Conservation (phyloP, 148 eudicot species). For the Dysphania ambrosioides region DNA sequence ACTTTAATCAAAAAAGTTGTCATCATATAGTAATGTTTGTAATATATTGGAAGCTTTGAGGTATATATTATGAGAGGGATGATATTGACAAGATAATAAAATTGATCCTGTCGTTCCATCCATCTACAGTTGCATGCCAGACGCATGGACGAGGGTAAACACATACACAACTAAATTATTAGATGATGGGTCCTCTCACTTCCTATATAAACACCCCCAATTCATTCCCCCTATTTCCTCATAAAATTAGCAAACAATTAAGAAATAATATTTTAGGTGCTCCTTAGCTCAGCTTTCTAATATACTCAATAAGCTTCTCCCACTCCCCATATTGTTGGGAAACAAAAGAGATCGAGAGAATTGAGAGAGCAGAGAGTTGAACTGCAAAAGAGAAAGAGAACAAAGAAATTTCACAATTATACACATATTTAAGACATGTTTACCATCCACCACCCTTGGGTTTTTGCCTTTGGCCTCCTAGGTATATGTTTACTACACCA, state of each 20-base stretch:
- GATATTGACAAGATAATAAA: conserved; percentile 14
- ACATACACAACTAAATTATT: conserved; percentile 6
- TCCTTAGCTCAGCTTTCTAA: background rate
- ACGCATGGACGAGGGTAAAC: conserved; percentile 25
- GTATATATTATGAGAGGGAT: background rate
- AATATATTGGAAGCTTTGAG: background rate
- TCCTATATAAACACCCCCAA: conserved; percentile 20
- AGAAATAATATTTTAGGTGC: background rate
- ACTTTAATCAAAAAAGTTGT: background rate
- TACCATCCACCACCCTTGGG: conserved; percentile 43
- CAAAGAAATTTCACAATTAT: background rate
- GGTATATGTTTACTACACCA: conserved; percentile 37
- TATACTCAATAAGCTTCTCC: background rate
- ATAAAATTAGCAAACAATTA: background rate
- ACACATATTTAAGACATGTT: conserved; percentile 12
- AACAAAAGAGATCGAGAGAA: background rate
- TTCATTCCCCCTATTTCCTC: conserved; percentile 9
- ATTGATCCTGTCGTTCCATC: conserved; percentile 8
- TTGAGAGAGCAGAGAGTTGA: background rate
- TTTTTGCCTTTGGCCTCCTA: conserved; percentile 67
- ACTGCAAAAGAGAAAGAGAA: background rate
- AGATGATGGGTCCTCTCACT: conserved; percentile 6
- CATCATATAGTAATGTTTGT: background rate
- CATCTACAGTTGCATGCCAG: conserved; percentile 17
- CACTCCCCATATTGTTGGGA: background rate